Percentiles rank a stretch among this genome's conserved stretches.
Conservation (phyloP, 1,139 yeast genomes). For the Geotrichum reessii region DNA sequence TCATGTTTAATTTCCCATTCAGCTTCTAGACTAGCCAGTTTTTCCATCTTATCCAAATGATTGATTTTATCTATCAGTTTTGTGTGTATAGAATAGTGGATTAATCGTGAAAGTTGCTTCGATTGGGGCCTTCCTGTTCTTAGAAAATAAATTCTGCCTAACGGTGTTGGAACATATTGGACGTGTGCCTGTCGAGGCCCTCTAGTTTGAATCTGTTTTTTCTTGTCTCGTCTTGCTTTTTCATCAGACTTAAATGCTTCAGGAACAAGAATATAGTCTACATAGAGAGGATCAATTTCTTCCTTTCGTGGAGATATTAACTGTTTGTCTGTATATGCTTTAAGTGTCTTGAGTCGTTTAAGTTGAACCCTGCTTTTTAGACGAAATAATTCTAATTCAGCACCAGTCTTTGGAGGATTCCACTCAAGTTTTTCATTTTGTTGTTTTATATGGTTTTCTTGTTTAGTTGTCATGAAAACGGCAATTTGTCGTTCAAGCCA, state of each 20-base stretch:
- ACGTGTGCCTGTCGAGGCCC: conserved; percentile 8
- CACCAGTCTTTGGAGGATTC: conserved; percentile 5
- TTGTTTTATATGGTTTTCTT: background rate
- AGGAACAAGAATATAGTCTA: conserved; percentile 15
- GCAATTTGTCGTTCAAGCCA: conserved; percentile 13
- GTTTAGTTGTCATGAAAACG: background rate
- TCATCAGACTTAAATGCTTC: conserved; percentile 9
- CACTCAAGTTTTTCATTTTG: background rate
- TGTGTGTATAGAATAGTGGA: conserved; percentile 10
- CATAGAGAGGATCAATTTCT: conserved; percentile 11
- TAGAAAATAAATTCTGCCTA: conserved; percentile 16
- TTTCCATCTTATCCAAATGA: conserved; percentile 5
- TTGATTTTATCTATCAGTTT: conserved; percentile 2
- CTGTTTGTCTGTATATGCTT: conserved; percentile 1
- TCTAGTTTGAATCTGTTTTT: background rate
- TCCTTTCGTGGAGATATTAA: conserved; percentile 1
- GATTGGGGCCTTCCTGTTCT: conserved; percentile 5
- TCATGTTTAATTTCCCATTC: conserved; percentile 12
- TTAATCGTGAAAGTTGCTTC: conserved; percentile 1
- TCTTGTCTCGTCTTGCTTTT: background rate
- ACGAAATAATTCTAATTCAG: background rate
- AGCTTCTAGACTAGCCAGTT: conserved; percentile 11
- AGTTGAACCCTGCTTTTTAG: conserved; percentile 2
- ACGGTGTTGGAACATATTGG: conserved; percentile 14
- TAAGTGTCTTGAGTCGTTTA: conserved; percentile 6